Evolutionary conservation across 768 basidiomycete genomes (phyloP), one percentile per base, ranked within the genome.

Genomic region (Austroboletus festivus): DNA sequence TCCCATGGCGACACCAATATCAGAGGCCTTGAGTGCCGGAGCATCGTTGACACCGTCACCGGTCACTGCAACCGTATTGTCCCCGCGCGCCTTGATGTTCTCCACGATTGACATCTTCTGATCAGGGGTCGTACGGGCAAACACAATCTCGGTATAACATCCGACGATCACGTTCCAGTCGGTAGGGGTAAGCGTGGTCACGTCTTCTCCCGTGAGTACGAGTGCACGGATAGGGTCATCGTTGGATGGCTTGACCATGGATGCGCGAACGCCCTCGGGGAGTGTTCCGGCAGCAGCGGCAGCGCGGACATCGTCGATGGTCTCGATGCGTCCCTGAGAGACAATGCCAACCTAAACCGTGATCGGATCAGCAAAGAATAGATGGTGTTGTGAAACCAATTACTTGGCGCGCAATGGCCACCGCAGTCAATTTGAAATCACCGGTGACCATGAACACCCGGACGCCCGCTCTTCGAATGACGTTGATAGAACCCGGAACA

Each of bases 1-100:
- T 15, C 73, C 77, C 68, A 78, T 75, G 3, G 77, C 75, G 10
- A 82, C 73, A 42, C 82, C 80, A 19, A 83, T 73, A 48, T 83
- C 75, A 2, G 77, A 71, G 0, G 70, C 75, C 57, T 78, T 79
- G 31, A 82, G 61, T 0, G 77, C 73, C 0, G 78, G 74, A 0
- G 73, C 71, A 54, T 79, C 78, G 46, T 79, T 79, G 20, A 78
- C 75, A 35, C 82, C 82, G 52, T 83, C 82, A 2, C 81, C 81
- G 0, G 74, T 73, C 1, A 75, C 79, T 2, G 78, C 79, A 9
- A 81, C 78, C 5, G 75, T 72, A 47, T 74, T 73, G 60, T 70
- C 70, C 4, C 72, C 75, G 1, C 77, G 65, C 4, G 63, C 56
- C 44, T 81, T 78, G 53, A 80, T 69, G 24, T 76, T 73, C 49